phyloP scores from a whole-genome alignment of 176 grass and related monocot species.

The Panicum miliaceum region DNA sequence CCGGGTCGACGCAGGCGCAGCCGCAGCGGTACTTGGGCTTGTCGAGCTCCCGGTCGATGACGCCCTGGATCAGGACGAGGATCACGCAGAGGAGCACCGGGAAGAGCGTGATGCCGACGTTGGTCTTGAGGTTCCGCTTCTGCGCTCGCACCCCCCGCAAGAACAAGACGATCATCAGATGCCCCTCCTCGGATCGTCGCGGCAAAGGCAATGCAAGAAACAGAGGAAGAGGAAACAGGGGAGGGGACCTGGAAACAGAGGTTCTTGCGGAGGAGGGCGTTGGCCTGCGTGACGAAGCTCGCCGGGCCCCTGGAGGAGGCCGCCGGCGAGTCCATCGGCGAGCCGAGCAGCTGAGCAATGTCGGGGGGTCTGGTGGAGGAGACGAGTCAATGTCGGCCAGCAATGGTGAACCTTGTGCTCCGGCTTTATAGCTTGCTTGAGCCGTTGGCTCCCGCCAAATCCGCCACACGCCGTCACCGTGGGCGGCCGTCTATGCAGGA shows the following conservation, averaged over 20 bases:
- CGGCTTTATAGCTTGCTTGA: background rate
- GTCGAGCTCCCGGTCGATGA: slow-evolving; percentile 69
- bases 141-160: slow-evolving; percentile 16
- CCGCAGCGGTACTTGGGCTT: slow-evolving; percentile 81
- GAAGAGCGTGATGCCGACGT: slow-evolving; percentile 67
- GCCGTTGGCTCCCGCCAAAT: slow-evolving; percentile 16
- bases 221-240: slow-evolving; percentile 1
- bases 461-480: slow-evolving; percentile 19
- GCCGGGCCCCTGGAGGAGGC: slow-evolving; percentile 48
- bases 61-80: slow-evolving; percentile 55
- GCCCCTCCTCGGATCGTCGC: too few relatives aligned
- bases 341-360: background rate
- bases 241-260: slow-evolving; percentile 81
- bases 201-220: background rate
- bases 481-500: background rate
- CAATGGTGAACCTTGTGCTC: background rate
- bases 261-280: slow-evolving; percentile 98
- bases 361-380: background rate
- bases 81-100: slow-evolving; percentile 80
- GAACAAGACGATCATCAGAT: background rate
- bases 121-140: slow-evolving; percentile 90
- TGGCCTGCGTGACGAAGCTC: slow-evolving; percentile 80
- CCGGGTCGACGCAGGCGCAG: slow-evolving; percentile 55
- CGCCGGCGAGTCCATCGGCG: background rate
- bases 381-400: background rate